Conservation (phyloP, 2,329 filamentous ascomycete genomes). For the Cercospora zeae-maydis region DNA sequence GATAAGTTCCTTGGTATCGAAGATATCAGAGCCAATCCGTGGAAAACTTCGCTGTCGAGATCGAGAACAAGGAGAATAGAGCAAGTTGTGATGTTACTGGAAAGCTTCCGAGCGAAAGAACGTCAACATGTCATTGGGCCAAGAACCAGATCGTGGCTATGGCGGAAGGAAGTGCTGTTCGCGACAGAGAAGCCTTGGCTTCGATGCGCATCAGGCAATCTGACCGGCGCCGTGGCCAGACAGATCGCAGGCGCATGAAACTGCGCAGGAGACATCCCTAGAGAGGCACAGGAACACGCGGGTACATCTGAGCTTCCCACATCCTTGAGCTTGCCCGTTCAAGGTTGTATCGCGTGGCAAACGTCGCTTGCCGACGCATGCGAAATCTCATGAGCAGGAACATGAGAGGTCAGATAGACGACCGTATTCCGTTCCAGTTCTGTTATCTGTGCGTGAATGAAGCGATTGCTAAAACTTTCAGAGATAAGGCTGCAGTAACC, state of each 20-base stretch:
- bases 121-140: not conserved
- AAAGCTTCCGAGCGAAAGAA: not conserved
- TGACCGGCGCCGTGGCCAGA: not conserved
- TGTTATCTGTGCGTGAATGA: conserved; percentile 10
- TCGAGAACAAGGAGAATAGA: no score
- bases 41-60: no score
- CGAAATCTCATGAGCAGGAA: not conserved
- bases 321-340: not conserved
- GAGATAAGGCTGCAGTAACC: conserved; percentile 11
- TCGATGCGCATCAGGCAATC: not conserved
- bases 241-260: not conserved
- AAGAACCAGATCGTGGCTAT: not conserved
- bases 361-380: not conserved
- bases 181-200: not conserved
- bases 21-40: no score
- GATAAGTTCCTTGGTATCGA: no score
- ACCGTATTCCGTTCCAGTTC: not conserved
- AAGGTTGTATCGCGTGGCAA: not conserved
- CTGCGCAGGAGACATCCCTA: not conserved
- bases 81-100: not conserved
- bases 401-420: not conserved
- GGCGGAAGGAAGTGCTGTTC: not conserved
- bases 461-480: conserved; percentile 11
- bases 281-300: not conserved
- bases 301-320: not conserved